phyloP scores from a whole-genome alignment of 495 filamentous ascomycete genomes.

The Podospora anserina region DNA sequence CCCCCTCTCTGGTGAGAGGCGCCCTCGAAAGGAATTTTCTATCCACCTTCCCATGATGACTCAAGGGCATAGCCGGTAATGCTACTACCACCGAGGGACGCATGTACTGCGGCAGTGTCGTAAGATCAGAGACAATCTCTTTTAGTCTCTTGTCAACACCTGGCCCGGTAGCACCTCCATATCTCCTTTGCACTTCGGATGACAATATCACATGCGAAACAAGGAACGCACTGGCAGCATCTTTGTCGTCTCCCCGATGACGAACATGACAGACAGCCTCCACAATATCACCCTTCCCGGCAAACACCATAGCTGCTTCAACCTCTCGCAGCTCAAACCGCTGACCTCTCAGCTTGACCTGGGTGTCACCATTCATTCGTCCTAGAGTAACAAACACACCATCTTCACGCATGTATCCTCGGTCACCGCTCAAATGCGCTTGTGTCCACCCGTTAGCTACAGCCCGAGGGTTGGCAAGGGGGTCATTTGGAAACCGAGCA shows the following conservation, averaged over 20 bases:
- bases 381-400: slow-evolving; percentile 38
- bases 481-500: slow-evolving; percentile 9
- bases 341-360: slow-evolving; percentile 47
- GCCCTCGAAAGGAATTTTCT: slow-evolving; percentile 13
- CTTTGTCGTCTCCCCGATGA: background rate
- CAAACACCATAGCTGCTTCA: slow-evolving; percentile 15
- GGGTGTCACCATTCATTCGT: slow-evolving; percentile 42
- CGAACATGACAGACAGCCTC: slow-evolving; percentile 14
- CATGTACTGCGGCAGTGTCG: slow-evolving; percentile 43
- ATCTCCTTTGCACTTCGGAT: background rate
- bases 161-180: background rate
- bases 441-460: slow-evolving; percentile 20
- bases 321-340: slow-evolving; percentile 48
- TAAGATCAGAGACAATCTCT: slow-evolving; percentile 22
- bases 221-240: slow-evolving; percentile 26
- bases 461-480: slow-evolving; percentile 2
- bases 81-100: slow-evolving; percentile 37
- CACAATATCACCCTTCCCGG: slow-evolving; percentile 14
- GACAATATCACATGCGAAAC: slow-evolving; percentile 32
- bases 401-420: slow-evolving; percentile 24
- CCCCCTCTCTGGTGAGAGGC: background rate
- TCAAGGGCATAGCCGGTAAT: slow-evolving; percentile 39
- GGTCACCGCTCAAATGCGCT: slow-evolving; percentile 25
- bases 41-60: slow-evolving; percentile 43
- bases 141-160: slow-evolving; percentile 12